These are phyloP conservation scores for Hypoxylon sp. DNA, from an alignment of 2,329 filamentous ascomycete genomes.

Conservation along the genomic window DNA sequence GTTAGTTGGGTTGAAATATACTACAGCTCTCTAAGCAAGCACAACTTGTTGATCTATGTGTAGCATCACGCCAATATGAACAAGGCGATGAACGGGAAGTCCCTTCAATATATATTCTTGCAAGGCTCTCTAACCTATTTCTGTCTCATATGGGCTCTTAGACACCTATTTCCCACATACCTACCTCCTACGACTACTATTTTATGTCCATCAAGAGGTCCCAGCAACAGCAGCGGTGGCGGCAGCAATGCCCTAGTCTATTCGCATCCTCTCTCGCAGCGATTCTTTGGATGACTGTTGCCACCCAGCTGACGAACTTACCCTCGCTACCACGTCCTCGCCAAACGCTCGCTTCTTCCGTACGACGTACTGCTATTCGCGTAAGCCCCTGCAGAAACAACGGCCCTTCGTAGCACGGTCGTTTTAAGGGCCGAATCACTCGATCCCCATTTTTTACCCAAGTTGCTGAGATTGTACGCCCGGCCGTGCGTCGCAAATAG, in stretches of 20 bases:
- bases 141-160: not conserved
- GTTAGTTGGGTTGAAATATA: not conserved
- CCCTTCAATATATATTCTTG: not conserved
- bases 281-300: not conserved
- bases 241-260: not conserved
- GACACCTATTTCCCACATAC: not conserved
- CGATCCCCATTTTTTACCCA: conserved; percentile 1
- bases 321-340: not conserved
- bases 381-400: not conserved
- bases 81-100: not conserved
- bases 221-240: not conserved
- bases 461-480: not conserved
- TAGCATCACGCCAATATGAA: not conserved
- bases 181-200: not conserved
- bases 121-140: not conserved
- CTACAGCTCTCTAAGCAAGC: not conserved
- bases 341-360: conserved; percentile 1
- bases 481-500: not conserved
- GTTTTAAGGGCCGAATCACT: not conserved
- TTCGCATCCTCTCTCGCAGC: not conserved
- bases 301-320: not conserved
- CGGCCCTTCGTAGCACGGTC: not conserved
- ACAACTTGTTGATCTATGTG: not conserved
- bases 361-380: not conserved
- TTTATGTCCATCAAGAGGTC: not conserved